phyloP scores from a whole-genome alignment of 306 rosid genomes.

The Ziziphus jujuba region DNA sequence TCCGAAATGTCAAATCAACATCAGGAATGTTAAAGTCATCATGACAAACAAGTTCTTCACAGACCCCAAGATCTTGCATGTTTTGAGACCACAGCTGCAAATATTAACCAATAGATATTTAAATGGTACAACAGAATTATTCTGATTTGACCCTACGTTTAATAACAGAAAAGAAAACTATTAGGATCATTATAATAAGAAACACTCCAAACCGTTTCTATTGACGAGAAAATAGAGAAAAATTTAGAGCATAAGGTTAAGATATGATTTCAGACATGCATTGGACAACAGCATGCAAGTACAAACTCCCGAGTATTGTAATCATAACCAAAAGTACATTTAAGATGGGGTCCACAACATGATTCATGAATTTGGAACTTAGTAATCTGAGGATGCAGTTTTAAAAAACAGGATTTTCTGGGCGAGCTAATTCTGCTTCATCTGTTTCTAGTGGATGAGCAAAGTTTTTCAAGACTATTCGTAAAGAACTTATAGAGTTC shows the following conservation, averaged over 20 bases:
- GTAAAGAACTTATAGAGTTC: no score
- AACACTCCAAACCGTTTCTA: no score
- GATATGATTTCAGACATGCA: neutral
- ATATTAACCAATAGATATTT: conserved; percentile 14
- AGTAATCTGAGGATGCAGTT: neutral
- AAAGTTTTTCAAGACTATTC: no score
- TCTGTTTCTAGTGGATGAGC: no score
- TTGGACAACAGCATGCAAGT: neutral
- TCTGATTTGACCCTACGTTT: conserved; percentile 24
- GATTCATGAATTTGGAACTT: conserved; percentile 2
- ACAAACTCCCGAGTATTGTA: neutral
- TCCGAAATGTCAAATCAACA: conserved; percentile 76
- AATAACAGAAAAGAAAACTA: conserved; percentile 1
- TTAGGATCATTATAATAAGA: no score
- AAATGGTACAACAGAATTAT: conserved; percentile 5
- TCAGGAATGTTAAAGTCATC: conserved; percentile 89
- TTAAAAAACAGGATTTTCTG: neutral
- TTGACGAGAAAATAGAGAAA: neutral
- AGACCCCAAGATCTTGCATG: conserved; percentile 90
- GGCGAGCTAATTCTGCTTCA: no score
- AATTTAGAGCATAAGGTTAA: neutral
- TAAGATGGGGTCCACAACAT: neutral
- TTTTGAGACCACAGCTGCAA: conserved; percentile 89
- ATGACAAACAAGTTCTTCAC: conserved; percentile 62
- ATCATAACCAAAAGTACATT: neutral